Conservation (phyloP, 495 filamentous ascomycete species). For the Neurospora tetraspora region DNA sequence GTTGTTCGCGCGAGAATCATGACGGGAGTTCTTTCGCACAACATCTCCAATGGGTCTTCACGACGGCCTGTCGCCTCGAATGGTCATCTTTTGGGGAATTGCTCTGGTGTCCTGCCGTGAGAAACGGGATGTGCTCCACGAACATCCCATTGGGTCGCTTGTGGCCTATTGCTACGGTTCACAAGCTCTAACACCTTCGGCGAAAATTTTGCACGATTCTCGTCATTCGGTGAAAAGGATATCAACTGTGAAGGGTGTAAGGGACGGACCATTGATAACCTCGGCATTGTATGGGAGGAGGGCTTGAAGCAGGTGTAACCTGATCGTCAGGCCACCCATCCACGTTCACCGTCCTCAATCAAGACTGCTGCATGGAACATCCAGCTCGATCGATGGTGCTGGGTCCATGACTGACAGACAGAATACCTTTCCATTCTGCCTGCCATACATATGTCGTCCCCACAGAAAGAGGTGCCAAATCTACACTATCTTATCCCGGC, state of each 20-base stretch:
- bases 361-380: not conserved
- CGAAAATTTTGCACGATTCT: not conserved
- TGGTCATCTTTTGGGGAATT: no score
- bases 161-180: not conserved
- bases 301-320: not conserved
- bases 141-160: not conserved
- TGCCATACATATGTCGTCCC: not conserved
- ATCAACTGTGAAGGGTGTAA: not conserved
- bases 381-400: not conserved
- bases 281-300: not conserved
- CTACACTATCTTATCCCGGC: not conserved
- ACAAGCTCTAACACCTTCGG: not conserved
- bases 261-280: not conserved
- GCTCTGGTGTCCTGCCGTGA: not conserved
- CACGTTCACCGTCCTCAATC: no score
- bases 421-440: not conserved
- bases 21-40: not conserved
- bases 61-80: no score
- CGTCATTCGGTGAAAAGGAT: not conserved
- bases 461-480: not conserved
- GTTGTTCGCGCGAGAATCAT: no score
- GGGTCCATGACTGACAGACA: not conserved
- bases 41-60: not conserved
- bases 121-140: not conserved
- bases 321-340: not conserved